Conservation (phyloP, 129 eudicot species). For the Centaurea solstitialis region DNA sequence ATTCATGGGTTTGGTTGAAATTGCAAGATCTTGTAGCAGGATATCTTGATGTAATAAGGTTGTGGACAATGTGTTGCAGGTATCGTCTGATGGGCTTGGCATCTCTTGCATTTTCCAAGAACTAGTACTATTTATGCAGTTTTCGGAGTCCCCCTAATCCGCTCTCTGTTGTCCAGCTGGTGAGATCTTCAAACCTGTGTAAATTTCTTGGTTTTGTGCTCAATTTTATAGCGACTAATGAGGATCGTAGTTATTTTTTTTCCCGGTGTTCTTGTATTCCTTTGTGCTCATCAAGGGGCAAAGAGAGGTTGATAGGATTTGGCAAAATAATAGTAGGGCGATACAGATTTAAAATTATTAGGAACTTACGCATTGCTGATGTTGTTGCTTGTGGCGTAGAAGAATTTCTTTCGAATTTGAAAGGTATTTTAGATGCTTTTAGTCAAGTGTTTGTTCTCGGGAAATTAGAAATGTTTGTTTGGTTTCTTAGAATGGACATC, state of each 20-base stretch:
- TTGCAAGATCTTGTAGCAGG: not conserved
- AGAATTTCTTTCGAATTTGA: not conserved
- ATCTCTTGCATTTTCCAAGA: slow-evolving; percentile 17
- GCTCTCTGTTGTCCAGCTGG: slow-evolving; percentile 19
- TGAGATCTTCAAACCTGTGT: slow-evolving; percentile 33
- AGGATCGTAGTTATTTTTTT: slow-evolving; percentile 21
- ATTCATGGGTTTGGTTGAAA: not conserved
- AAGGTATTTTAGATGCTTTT: not conserved
- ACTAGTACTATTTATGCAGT: slow-evolving; percentile 8
- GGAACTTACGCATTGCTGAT: not conserved
- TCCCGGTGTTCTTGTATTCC: slow-evolving; percentile 13
- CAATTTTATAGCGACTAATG: slow-evolving; percentile 25
- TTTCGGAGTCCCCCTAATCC: slow-evolving; percentile 12
- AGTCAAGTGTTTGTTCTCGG: not conserved
- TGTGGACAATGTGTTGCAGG: slow-evolving; percentile 27
- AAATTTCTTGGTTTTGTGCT: slow-evolving; percentile 38
- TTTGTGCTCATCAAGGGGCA: slow-evolving; percentile 22
- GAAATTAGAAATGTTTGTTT: not conserved
- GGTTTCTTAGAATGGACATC: too few species aligned
- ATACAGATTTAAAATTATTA: slow-evolving; percentile 15
- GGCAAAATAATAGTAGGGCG: slow-evolving; percentile 31
- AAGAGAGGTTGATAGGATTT: not conserved
- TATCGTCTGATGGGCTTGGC: slow-evolving; percentile 30
- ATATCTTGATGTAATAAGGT: not conserved
- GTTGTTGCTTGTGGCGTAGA: slow-evolving; percentile 24